Evolutionary conservation across 2,329 filamentous ascomycete genomes (phyloP).

Genomic region (Trichoderma endophyticum): DNA sequence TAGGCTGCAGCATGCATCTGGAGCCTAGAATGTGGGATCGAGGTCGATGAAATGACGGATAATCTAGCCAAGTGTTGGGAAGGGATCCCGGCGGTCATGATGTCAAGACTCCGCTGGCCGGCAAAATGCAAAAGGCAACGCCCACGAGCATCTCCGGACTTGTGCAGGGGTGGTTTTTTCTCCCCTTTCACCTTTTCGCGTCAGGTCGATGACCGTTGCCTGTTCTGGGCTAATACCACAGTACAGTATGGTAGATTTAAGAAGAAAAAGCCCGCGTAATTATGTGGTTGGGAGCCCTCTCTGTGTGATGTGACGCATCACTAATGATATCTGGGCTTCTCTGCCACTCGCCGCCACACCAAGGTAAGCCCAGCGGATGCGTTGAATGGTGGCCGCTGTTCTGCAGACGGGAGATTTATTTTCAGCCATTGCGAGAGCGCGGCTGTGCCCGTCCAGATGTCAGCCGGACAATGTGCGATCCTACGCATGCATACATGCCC

Average conservation of each 20-base stretch:
- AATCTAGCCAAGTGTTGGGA: neutral
- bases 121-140: neutral
- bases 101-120: slow-evolving; percentile 14
- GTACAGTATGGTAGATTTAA: neutral
- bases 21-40: slow-evolving; percentile 12
- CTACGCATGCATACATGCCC: neutral
- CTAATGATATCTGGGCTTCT: neutral
- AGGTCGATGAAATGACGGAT: neutral
- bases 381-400: neutral
- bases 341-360: neutral
- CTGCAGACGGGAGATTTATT: neutral
- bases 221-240: neutral
- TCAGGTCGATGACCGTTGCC: neutral
- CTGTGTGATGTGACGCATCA: neutral
- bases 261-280: neutral
- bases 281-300: neutral
- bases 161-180: neutral
- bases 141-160: neutral
- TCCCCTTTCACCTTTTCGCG: neutral
- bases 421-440: neutral
- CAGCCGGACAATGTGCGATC: slow-evolving; percentile 14
- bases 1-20: slow-evolving; percentile 3
- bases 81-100: neutral
- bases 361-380: neutral
- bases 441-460: slow-evolving; percentile 10